Evolutionary conservation across 352 stramenopile species (phyloP), one percentile per base, ranked within the genome.

Genomic region (Pythium brachiatum): DNA sequence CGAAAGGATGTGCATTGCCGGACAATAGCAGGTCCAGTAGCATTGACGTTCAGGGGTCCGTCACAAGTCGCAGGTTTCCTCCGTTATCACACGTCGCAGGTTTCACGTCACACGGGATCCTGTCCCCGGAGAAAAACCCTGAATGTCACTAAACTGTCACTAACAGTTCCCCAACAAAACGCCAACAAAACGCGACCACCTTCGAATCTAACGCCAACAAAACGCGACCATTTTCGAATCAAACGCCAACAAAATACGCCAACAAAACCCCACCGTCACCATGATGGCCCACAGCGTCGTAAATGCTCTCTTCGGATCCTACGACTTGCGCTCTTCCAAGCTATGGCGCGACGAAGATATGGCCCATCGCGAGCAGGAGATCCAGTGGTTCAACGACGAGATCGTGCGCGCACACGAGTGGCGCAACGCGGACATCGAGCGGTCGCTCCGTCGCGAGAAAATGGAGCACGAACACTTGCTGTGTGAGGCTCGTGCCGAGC

Each of bases 311-410:
- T 90, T 92, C 62, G 83, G 83, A 60, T 90, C 83, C 8, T 92
- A 92, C 62, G 81, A 92, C 62, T 71, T 92, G 46, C 72, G 74
- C 54, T 88, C 81, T 54, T 78, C 83, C 51, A 89, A 90, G 68
- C 78, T 88, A 52, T 92, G 83, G 83, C 75, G 83, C 23, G 72
- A 88, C 54, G 83, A 93, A 53, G 81, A 91, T 69, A 77, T 90
- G 61, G 53, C 64, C 9, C 64, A 80, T 58, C 79, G 81, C 6
- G 79, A 89, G 59, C 79, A 90, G 63, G 74, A 90, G 69, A 70
- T 84, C n/a, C 83, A 90, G 65, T 90, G 81, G 81, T 76, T 84
- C 52, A 84, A 89, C 34, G 81, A 92, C 70, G 83, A 89, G 57
- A 82, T 87, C 38, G 72, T 86, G 60, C 81, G 83, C 29, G 81